Conservation (phyloP, 164 flowering plant species). For the Annona squamosa region DNA sequence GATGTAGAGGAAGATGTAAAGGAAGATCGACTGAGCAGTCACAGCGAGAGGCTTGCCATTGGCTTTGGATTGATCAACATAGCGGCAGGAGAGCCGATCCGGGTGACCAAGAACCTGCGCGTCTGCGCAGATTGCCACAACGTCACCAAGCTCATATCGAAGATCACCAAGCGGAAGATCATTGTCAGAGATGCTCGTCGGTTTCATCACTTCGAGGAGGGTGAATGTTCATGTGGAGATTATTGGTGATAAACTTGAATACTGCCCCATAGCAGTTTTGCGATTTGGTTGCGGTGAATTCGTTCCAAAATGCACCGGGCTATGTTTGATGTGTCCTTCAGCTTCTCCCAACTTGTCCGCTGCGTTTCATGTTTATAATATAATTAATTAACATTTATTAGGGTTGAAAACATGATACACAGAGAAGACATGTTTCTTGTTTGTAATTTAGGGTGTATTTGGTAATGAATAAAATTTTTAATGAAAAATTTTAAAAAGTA, state of each 20-base stretch:
- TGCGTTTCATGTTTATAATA: too few relatives aligned
- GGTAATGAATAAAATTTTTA: too few relatives aligned
- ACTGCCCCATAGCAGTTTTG: too few relatives aligned
- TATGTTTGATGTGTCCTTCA: too few relatives aligned
- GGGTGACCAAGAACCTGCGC: conserved; percentile 41
- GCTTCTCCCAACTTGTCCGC: too few relatives aligned
- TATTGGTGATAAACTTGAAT: conserved; percentile 27
- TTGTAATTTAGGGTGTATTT: too few relatives aligned
- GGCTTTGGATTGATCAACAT: conserved; percentile 33
- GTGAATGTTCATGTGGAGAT: conserved; percentile 39
- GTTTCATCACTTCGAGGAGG: conserved; percentile 38
- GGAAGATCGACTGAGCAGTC: conserved; percentile 24
- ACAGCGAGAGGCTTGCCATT: conserved; percentile 42
- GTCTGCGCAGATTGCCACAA: conserved; percentile 38
- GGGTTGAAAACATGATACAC: too few relatives aligned
- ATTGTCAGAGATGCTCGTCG: conserved; percentile 37
- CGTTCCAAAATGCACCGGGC: too few relatives aligned
- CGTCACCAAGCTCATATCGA: conserved; percentile 27
- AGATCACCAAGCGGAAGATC: conserved; percentile 25
- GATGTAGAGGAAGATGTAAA: conserved; percentile 44
- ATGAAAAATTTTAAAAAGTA: too few relatives aligned
- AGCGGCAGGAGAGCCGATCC: conserved; percentile 21
- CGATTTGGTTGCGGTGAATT: too few relatives aligned
- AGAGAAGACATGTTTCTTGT: too few relatives aligned
- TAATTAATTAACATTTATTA: too few relatives aligned